Evolutionary conservation across 352 stramenopile genomes (phyloP), one percentile per base, ranked within the genome.

Genomic region (Plasmopara muralis): DNA sequence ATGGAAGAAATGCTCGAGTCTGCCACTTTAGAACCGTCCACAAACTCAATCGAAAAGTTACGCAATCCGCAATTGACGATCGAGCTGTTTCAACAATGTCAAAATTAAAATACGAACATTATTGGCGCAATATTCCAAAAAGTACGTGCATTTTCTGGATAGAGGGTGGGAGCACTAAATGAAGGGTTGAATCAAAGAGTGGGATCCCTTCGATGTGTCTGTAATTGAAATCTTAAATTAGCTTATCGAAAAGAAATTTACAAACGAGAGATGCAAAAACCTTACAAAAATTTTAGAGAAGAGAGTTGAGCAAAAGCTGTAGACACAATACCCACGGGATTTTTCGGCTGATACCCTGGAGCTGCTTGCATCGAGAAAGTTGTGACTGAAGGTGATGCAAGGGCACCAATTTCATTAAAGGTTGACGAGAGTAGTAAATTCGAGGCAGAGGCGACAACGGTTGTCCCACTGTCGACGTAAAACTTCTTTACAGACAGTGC

Each of bases 131-230:
- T 25, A 25, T 25, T 25, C 20, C 20, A 25, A 25, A 5, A 38
- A 38, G 9, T 9, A 51, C 69, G 40, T 40, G 76, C 69, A 85
- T 68, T 55, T 72, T 60, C 55, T 71, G 50, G 25, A 85, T 66
- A 14, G 74, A 72, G 4, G 45, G 4, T 30, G 74, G 72, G 9
- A 85, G 59, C 29, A 77, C 46, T 10, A 86, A 51, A 14, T 77
- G 66, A 13, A 86, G 53, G 13, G 53, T 30, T 4, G 28, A 48
- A 9, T 64, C 47, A 18, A 55, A 61, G 5, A 86, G 16, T 6
- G 70, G 63, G 29, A 86, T 59, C 5, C 74, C 63, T 15, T 67
- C 56, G 14, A 86, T 64, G 9, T 73, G 54, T 18, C 75, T 85
- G 35, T 31, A 53, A 10, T 34, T 37, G 39, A 38, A 55, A 8